Evolutionary conservation across 1,284 basidiomycete genomes (phyloP), one percentile per base, ranked within the genome.

Genomic region (Cronartium quercuum): DNA sequence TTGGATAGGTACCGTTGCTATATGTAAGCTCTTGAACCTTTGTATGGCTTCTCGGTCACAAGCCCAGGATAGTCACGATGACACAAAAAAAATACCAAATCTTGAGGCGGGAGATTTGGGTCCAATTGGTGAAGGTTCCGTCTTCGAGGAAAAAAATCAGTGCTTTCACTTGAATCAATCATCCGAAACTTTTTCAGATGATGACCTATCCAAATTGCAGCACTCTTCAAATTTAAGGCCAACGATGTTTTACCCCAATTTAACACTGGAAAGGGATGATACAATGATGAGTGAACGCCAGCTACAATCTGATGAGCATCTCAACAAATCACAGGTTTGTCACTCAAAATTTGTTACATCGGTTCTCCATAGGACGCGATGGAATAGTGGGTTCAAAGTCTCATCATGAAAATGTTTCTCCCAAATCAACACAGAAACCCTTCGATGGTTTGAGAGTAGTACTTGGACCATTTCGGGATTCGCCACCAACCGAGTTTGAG

Each of bases 1-100:
- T 3, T 75, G 73, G 73, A 60, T 68, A 18, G 73, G 58, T n/a
- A 75, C 73, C 35, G 66, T 75, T 37, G 29, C 24, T 13, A 57
- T 74, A 1, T 63, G 63, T 15, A 74, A 74, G n/a, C 38, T 24
- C 24, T 10, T 74, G 63, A 63, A 44, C 2, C 29, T 21, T n/a
- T 55, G n/a, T 55, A 21, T 18, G 51, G 6, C 51, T 55, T 21
- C 51, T 5, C 6, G 29, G 3, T 6, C n/a, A 55, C 51, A 18
- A 10, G 51, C n/a, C n/a, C 9, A 5, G n/a, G n/a, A 55, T 21
- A 24, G 3, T 12, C 51, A 55, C n/a, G n/a, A 18, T 55, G 51
- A 55, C 12, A 1, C 29, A 21, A 24, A 55, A 24, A 55, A 55
- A 24, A 24, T n/a, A n/a, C n/a, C 51, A 10, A n/a, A n/a, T n/a